Percentiles rank a stretch among this genome's conserved stretches.
phyloP scores from a whole-genome alignment of 257 asterid species.

The Penstemon eatonii region DNA sequence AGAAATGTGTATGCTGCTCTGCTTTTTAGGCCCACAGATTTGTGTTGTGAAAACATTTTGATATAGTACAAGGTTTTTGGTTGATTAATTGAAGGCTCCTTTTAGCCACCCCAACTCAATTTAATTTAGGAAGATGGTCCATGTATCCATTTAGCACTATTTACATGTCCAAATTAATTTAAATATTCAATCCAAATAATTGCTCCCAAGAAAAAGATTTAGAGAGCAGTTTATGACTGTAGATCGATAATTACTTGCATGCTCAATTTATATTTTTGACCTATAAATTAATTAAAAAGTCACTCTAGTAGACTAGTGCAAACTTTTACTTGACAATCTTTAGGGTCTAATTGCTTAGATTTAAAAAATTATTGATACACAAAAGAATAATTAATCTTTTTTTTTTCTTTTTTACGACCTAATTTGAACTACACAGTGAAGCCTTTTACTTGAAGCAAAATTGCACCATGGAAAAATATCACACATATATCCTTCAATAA shows the following conservation, averaged over 20 bases:
- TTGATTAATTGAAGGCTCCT: constrained; percentile 40
- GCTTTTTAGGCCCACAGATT: constrained; percentile 36
- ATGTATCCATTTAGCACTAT: background rate
- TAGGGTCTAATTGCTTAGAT: background rate
- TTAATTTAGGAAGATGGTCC: constrained; percentile 37
- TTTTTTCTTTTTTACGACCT: too few relatives aligned
- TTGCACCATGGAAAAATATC: constrained; percentile 14
- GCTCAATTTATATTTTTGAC: constrained; percentile 33
- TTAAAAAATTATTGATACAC: constrained; percentile 27
- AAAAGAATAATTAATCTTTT: constrained; percentile 8
- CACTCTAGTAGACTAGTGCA: background rate
- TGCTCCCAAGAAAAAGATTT: background rate
- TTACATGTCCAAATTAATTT: too few relatives aligned
- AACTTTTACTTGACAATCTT: constrained; percentile 28
- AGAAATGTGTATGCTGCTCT: constrained; percentile 21
- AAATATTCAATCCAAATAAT: background rate
- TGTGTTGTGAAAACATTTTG: constrained; percentile 37
- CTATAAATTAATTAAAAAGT: constrained; percentile 13
- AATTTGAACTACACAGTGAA: constrained; percentile 29
- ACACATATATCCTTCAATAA: too few relatives aligned
- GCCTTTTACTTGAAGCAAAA: constrained; percentile 35
- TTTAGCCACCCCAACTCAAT: constrained; percentile 31
- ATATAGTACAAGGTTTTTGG: constrained; percentile 34
- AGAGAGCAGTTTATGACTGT: background rate
- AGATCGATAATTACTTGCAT: constrained; percentile 18